Evolutionary conservation across 805 yeast genomes (phyloP), one percentile per base, ranked within the genome.

Genomic region (Priceomyces castillae): DNA sequence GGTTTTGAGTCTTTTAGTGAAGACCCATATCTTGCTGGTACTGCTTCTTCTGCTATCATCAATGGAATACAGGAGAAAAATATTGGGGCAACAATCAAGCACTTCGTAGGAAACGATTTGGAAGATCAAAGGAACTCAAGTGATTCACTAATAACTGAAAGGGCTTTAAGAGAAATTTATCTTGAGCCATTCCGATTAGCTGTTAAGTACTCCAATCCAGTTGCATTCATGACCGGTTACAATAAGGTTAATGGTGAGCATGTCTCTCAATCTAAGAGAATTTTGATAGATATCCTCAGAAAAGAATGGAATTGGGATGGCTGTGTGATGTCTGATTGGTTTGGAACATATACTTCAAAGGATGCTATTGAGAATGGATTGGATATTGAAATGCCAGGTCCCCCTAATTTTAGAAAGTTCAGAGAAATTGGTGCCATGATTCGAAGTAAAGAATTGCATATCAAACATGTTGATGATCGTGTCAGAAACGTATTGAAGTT

Each of bases 381-480:
- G 43, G 67, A 62, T 44, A 50, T 63, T 47, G 69, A 63, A 47
- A 63, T 63, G 69, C 69, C 69, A 0, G 69, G 69, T 9, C 65
- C 64, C 11, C 48, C 67, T 2, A 44, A 35, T 17, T 55, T 59
- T 42, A 51, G 69, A 46, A 40, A 37, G 2, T 37, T 39, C 4
- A 44, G 37, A 4, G 46, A 50, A 16, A 30, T 62, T 12, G 42
- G 44, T 34, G 65, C 66, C 11, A 58, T 57, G 64, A 40, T 62
- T 3, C 41, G 42, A 16, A 49, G 62, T 5, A 49, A 53, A 30
- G 69, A 63, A 46, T 49, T 63, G 40, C 58, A 57, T 37, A 46
- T 52, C 20, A 48, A 57, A 36, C 42, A 53, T 39, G 37, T 64
- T 28, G 62, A 63, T 41, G 67, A 55, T 17, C 50, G 64, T 28